These are phyloP conservation scores for Nicotiana tabacum DNA, from an alignment of 257 asterid genomes.

Conservation along the genomic window DNA sequence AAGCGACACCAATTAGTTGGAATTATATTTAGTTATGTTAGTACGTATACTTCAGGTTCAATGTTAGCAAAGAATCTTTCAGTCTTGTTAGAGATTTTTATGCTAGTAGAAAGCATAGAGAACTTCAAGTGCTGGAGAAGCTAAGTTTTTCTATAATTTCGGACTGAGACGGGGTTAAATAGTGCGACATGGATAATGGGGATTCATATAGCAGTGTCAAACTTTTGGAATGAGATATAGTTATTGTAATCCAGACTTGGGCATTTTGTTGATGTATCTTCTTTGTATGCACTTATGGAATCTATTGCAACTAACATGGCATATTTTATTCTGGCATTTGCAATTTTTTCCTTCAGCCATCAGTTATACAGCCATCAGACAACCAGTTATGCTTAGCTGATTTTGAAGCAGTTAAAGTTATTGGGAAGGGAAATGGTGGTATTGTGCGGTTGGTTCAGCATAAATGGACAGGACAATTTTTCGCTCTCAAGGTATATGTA, in stretches of 20 bases:
- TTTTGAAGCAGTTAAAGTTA: slow-evolving; percentile 87
- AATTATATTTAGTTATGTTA: not conserved
- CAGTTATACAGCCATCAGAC: slow-evolving; percentile 79
- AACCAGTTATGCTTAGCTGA: slow-evolving; percentile 93
- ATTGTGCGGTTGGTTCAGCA: slow-evolving; percentile 92
- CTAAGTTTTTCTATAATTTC: not conserved
- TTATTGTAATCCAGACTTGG: not conserved
- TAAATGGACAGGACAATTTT: slow-evolving; percentile 92
- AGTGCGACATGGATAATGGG: not conserved
- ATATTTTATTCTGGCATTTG: not conserved
- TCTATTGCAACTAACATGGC: not conserved
- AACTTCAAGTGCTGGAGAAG: not conserved
- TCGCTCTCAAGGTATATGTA: slow-evolving; percentile 82
- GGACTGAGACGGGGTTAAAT: not conserved
- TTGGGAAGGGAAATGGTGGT: slow-evolving; percentile 96
- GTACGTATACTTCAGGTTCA: not conserved
- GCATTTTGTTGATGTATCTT: not conserved
- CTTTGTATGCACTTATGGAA: not conserved
- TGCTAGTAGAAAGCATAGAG: not conserved
- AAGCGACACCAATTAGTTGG: not conserved
- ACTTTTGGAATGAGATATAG: not conserved
- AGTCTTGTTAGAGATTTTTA: not conserved
- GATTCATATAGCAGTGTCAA: not conserved
- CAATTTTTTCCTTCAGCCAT: slow-evolving; percentile 42
- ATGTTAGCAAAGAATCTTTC: not conserved